phyloP scores from a whole-genome alignment of 768 basidiomycete species.

The Macrolepiota fuliginosa region DNA sequence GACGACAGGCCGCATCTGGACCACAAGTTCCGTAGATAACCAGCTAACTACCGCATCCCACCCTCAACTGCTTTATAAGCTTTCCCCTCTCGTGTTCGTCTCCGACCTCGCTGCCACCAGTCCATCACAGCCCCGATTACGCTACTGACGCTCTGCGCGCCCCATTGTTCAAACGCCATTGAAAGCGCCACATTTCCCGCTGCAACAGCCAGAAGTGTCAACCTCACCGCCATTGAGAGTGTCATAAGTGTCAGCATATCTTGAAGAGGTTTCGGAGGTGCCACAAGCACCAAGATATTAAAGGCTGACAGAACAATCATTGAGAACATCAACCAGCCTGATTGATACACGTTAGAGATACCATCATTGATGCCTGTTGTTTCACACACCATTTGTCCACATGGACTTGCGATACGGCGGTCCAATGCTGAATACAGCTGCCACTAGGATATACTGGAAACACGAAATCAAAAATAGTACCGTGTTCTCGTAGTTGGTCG shows the following conservation, averaged over 20 bases:
- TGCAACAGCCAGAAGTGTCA: conserved; percentile 66
- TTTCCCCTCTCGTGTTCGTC: conserved; percentile 63
- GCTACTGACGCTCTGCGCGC: conserved; percentile 53
- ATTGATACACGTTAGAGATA: conserved; percentile 6
- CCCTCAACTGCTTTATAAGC: conserved; percentile 85
- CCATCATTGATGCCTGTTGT: conserved; percentile 9
- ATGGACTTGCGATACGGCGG: conserved; percentile 95
- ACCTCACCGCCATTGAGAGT: conserved; percentile 65
- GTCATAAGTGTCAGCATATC: conserved; percentile 74
- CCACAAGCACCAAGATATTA: conserved; percentile 74
- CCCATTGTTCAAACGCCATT: conserved; percentile 77
- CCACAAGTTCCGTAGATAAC: background rate
- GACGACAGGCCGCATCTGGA: background rate
- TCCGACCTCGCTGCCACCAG: conserved; percentile 40
- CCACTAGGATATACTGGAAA: conserved; percentile 98
- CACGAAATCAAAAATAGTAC: conserved; percentile 91
- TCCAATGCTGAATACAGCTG: conserved; percentile 96
- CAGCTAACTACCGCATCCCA: conserved; percentile 43
- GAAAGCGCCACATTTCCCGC: conserved; percentile 70
- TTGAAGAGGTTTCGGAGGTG: conserved; percentile 58
- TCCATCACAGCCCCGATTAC: conserved; percentile 45
- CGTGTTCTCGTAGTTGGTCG: conserved; percentile 90
- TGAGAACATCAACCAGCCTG: conserved; percentile 82
- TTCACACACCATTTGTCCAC: conserved; percentile 83
- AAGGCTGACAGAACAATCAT: conserved; percentile 66